Base-by-base conservation (phyloP, 257 asterid genomes). In the Dorcoceras hygrometricum region DNA sequence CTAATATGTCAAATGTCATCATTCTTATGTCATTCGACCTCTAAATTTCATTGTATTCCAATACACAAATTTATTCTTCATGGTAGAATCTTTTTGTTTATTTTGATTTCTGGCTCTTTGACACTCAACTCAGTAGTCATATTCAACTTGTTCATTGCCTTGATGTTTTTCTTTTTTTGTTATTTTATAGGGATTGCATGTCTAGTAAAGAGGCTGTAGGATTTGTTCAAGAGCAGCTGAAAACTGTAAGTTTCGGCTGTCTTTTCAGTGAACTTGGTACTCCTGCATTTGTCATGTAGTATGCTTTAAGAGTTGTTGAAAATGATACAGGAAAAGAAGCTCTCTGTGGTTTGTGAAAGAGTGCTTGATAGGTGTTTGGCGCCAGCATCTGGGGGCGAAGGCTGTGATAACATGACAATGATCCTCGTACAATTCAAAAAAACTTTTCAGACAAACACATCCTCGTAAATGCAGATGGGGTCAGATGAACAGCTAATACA, bases 371-470 rank as follows among this genome's bases (percentile, higher is more conserved):
- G 34, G 74, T 94, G 99, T 78, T 76, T 94, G 89, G 95, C 99
- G 0, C 96, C 99, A 19, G 36, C 88, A 28, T 80, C 92, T 22
- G 99, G 95, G 28, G 89, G 86, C 65, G 96, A 86, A 72, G 99
- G 99, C 63, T 86, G 97, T 26, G 96, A 94, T 70, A 94, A 94
- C 84, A 88, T 90, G 99, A 93, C 99, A 12, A 93, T 93, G 96
- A 83, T 93, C 63, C 71, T 93, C 70, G 90, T 94, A 67, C 97
- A 86, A 75, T 79, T 94, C 80, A 88, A 87, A 66, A 82, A 82
- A 77, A 74, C 75, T 27, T 23, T 19, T n/a, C 19, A 19, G 36
- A 14, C 51, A 11, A 81, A 62, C 57, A 25, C 61, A 7, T 56
- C 79, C 28, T 27, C 78, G 1, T 25, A 77, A 16, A 79, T 79